phyloP scores from a whole-genome alignment of 2,329 filamentous ascomycete species.

The Colletotrichum sp. region DNA sequence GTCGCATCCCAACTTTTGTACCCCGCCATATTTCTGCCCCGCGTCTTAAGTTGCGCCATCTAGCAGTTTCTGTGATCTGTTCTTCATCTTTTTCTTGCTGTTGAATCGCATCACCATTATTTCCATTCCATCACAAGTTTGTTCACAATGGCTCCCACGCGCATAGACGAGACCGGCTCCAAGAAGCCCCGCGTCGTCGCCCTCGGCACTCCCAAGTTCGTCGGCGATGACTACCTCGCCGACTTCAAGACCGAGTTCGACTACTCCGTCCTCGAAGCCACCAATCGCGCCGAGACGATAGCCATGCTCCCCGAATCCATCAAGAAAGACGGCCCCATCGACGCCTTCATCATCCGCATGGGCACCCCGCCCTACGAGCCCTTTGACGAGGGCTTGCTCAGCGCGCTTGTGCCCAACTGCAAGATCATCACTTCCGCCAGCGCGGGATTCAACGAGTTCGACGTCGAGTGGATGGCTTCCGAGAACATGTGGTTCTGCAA shows the following conservation, averaged over 20 bases:
- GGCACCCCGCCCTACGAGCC: slow-evolving; percentile 53
- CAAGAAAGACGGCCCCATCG: slow-evolving; percentile 42
- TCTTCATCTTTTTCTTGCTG: neutral
- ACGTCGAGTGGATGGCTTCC: slow-evolving; percentile 45
- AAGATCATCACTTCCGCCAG: slow-evolving; percentile 51
- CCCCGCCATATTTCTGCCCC: neutral
- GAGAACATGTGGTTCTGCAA: slow-evolving; percentile 59
- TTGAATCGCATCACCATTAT: neutral
- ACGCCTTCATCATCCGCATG: slow-evolving; percentile 55
- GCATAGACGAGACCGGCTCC: neutral
- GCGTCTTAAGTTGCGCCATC: neutral
- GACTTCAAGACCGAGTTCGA: slow-evolving; percentile 41
- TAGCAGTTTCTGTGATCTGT: neutral
- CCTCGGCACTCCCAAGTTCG: slow-evolving; percentile 44
- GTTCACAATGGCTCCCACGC: neutral
- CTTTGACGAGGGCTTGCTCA: slow-evolving; percentile 50
- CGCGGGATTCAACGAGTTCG: slow-evolving; percentile 54
- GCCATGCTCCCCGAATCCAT: slow-evolving; percentile 40
- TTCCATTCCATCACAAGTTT: neutral
- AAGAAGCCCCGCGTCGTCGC: slow-evolving; percentile 44
- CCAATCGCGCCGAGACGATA: slow-evolving; percentile 39
- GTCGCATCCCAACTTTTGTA: neutral
- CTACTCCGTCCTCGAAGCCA: slow-evolving; percentile 42
- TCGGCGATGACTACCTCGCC: slow-evolving; percentile 43
- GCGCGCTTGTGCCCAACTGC: slow-evolving; percentile 42